Conservation (phyloP, 2,329 filamentous ascomycete species). For the Tolypocladium inflatum region DNA sequence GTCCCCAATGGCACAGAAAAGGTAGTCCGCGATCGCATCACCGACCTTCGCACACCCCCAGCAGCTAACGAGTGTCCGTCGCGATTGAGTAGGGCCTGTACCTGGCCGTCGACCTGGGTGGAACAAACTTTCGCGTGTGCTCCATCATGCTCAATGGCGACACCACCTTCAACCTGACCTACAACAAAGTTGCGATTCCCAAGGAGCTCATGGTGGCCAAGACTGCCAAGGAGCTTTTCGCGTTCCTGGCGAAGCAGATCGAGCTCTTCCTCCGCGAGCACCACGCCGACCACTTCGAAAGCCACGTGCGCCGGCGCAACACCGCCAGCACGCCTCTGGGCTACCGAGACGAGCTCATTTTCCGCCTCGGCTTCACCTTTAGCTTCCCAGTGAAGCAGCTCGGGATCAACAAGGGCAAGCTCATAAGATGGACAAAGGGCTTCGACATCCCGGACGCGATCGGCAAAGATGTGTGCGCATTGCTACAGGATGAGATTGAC, state of each 20-base stretch:
- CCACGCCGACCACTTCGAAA: conserved; percentile 77
- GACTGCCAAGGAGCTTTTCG: conserved; percentile 78
- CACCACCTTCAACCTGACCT: conserved; percentile 87
- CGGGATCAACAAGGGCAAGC: conserved; percentile 87
- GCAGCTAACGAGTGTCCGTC: neutral
- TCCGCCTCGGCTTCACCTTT: conserved; percentile 97
- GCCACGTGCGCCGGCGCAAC: conserved; percentile 54
- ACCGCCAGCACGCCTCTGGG: conserved; percentile 49
- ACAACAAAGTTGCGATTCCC: conserved; percentile 86
- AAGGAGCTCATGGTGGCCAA: conserved; percentile 83
- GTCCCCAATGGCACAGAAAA: conserved; percentile 98
- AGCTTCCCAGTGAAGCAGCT: conserved; percentile 92
- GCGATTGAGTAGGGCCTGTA: conserved; percentile 65
- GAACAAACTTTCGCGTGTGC: conserved; percentile 97
- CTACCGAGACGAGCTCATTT: conserved; percentile 64
- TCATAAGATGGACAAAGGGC: conserved; percentile 97
- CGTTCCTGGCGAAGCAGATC: conserved; percentile 88
- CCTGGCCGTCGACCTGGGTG: conserved; percentile 93
- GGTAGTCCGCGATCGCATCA: conserved; percentile 37
- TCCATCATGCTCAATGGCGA: conserved; percentile 90
- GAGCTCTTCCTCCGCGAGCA: conserved; percentile 79
- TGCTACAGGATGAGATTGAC: conserved; percentile 87
- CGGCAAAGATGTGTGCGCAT: conserved; percentile 85
- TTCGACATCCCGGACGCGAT: conserved; percentile 94
- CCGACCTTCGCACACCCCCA: neutral